Percentiles rank a stretch among this genome's conserved stretches.
Evolutionary conservation across 2,329 filamentous ascomycete species (phyloP).

Genomic region (Ilyonectria mors-panacis): DNA sequence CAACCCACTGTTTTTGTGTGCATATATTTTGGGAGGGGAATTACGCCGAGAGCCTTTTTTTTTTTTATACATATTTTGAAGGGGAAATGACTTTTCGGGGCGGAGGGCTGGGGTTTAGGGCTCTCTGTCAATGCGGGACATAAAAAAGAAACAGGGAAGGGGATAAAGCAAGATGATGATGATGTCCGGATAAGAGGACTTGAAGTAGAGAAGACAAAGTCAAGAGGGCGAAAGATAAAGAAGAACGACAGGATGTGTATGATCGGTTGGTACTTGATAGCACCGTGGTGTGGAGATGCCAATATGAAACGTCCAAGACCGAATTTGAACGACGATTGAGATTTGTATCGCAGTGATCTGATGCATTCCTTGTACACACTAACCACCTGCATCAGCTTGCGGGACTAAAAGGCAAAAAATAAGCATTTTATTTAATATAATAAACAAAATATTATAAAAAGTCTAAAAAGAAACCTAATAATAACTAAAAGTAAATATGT

Average conservation of each 20-base stretch:
- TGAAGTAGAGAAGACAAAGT: conserved; percentile 3
- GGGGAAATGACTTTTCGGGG: not conserved
- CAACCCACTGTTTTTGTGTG: conserved; percentile 2
- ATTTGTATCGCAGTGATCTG: not conserved
- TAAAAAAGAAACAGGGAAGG: conserved; percentile 3
- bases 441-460: too few relatives aligned
- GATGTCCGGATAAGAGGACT: not conserved
- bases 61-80: not conserved
- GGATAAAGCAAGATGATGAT: not conserved
- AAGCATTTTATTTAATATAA: too few relatives aligned
- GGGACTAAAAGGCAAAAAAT: too few relatives aligned
- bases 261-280: not conserved
- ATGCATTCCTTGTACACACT: not conserved
- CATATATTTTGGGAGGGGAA: conserved; percentile 2
- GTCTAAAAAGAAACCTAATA: too few relatives aligned
- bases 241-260: not conserved
- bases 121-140: not conserved
- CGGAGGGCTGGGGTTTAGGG: not conserved
- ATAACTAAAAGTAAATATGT: too few relatives aligned
- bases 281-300: not conserved
- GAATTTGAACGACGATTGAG: not conserved
- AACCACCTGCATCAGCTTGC: not conserved
- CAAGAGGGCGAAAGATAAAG: not conserved
- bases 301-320: not conserved
- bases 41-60: not conserved